Percentiles rank a stretch among this genome's conserved stretches.
Evolutionary conservation across 768 basidiomycete species (phyloP).

Genomic region (Leccinum longicurvipes): DNA sequence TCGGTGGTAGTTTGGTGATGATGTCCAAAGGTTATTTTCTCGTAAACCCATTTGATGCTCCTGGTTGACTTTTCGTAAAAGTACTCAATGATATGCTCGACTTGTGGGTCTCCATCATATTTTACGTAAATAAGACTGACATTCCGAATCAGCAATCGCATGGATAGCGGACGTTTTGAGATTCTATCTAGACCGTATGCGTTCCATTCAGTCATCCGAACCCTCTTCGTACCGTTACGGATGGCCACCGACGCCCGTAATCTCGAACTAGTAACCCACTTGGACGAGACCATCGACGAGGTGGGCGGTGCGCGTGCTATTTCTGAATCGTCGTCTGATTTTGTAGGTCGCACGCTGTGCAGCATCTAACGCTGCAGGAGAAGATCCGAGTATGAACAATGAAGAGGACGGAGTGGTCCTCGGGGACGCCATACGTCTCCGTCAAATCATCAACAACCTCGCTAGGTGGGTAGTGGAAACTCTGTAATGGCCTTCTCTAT

Average conservation of each 20-base stretch:
- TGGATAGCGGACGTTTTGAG: constrained; percentile 86
- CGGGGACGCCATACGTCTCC: constrained; percentile 78
- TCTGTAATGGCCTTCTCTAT: not conserved
- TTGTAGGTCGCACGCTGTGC: constrained; percentile 56
- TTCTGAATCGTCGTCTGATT: not conserved
- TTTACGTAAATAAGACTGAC: constrained; percentile 2
- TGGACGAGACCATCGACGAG: constrained; percentile 66
- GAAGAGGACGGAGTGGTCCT: constrained; percentile 67
- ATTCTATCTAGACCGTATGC: constrained; percentile 62
- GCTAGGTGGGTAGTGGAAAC: constrained; percentile 47
- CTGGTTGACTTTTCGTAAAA: constrained; percentile 23
- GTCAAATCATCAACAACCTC: constrained; percentile 82
- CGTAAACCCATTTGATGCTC: not conserved
- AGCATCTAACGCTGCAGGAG: constrained; percentile 58
- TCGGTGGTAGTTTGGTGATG: constrained; percentile 79
- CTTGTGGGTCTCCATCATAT: constrained; percentile 46
- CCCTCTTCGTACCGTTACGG: constrained; percentile 65
- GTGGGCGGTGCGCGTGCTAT: constrained; percentile 28
- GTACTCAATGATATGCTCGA: constrained; percentile 80
- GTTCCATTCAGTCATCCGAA: constrained; percentile 76
- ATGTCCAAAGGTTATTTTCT: constrained; percentile 71
- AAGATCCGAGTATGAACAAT: constrained; percentile 25
- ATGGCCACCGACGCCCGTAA: constrained; percentile 65
- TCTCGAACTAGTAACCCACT: constrained; percentile 61
- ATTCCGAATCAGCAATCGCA: constrained; percentile 59